Conservation (phyloP, 2,329 filamentous ascomycete genomes). For the Rhinocladiella mackenziei region DNA sequence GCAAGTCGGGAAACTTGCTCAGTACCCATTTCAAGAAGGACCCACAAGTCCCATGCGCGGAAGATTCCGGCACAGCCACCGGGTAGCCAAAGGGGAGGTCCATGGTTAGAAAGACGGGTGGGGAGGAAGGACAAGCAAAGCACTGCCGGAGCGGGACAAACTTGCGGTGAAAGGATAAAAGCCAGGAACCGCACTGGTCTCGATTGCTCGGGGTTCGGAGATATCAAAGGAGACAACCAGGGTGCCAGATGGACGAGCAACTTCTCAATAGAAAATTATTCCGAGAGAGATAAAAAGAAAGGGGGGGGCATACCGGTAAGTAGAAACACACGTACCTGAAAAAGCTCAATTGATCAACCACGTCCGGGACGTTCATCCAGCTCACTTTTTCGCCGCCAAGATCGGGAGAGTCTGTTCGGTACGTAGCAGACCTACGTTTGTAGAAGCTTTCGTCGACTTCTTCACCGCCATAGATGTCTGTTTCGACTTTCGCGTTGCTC, state of each 20-base stretch:
- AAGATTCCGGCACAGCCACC: no score
- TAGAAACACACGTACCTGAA: slow-evolving; percentile 55
- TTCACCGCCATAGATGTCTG: slow-evolving; percentile 45
- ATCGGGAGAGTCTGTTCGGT: slow-evolving; percentile 59
- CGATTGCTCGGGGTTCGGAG: neutral
- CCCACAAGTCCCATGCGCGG: no score
- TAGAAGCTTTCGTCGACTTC: slow-evolving; percentile 46
- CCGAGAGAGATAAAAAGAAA: neutral
- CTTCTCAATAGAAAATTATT: neutral
- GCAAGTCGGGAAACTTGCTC: no score
- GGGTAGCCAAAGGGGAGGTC: no score
- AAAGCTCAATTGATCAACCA: slow-evolving; percentile 69
- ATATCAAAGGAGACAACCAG: neutral
- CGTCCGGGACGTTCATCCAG: slow-evolving; percentile 54
- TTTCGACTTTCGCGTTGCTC: slow-evolving; percentile 28
- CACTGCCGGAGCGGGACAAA: slow-evolving; percentile 4
- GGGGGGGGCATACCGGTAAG: slow-evolving; percentile 1
- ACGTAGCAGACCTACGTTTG: slow-evolving; percentile 56
- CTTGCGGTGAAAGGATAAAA: slow-evolving; percentile 4
- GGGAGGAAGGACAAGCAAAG: slow-evolving; percentile 4
- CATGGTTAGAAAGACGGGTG: neutral
- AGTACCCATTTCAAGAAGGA: no score
- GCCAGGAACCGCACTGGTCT: neutral
- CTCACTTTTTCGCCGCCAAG: slow-evolving; percentile 59
- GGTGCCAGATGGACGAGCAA: neutral